Evolutionary conservation across 805 yeast species (phyloP).

Genomic region (Nakazawaea anatomiae): DNA sequence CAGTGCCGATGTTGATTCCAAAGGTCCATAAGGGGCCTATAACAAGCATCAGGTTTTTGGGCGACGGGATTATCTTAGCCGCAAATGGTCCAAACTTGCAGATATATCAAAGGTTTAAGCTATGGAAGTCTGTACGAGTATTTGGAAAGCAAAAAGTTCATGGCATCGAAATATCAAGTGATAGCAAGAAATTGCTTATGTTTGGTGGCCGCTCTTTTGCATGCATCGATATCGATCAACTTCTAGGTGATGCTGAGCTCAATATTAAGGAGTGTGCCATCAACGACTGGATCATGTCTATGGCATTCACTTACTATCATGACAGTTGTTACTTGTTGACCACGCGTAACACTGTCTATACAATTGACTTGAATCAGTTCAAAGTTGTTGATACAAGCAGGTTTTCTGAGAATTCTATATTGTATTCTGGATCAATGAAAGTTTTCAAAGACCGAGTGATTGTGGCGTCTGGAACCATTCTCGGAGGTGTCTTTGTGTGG

Average conservation of each 20-base stretch:
- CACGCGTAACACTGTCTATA: slow-evolving; percentile 68
- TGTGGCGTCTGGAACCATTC: slow-evolving; percentile 89
- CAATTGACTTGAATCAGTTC: slow-evolving; percentile 23
- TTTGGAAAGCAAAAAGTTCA: slow-evolving; percentile 79
- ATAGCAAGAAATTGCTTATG: slow-evolving; percentile 29
- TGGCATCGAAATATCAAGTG: slow-evolving; percentile 44
- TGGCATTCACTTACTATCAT: slow-evolving; percentile 39
- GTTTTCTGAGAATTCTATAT: slow-evolving; percentile 69
- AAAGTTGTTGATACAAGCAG: slow-evolving; percentile 27
- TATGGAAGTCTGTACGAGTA: slow-evolving; percentile 35
- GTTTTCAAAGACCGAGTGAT: slow-evolving; percentile 37
- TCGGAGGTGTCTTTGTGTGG: slow-evolving; percentile 86
- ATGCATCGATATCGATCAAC: slow-evolving; percentile 28
- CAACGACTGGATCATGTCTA: slow-evolving; percentile 77
- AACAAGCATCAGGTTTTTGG: slow-evolving; percentile 47
- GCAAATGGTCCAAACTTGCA: slow-evolving; percentile 72
- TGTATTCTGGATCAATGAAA: slow-evolving; percentile 79
- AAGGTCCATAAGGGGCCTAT: slow-evolving; percentile 59
- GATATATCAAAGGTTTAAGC: slow-evolving; percentile 39
- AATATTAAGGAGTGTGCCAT: slow-evolving; percentile 39
- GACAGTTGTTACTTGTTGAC: slow-evolving; percentile 51
- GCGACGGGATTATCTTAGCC: slow-evolving; percentile 36
- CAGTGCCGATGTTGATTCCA: not conserved
- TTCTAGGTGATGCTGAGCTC: slow-evolving; percentile 17
- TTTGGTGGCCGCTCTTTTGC: slow-evolving; percentile 74